Evolutionary conservation across 2,329 filamentous ascomycete species (phyloP).

Genomic region (Byssoonygena ceratinophila): DNA sequence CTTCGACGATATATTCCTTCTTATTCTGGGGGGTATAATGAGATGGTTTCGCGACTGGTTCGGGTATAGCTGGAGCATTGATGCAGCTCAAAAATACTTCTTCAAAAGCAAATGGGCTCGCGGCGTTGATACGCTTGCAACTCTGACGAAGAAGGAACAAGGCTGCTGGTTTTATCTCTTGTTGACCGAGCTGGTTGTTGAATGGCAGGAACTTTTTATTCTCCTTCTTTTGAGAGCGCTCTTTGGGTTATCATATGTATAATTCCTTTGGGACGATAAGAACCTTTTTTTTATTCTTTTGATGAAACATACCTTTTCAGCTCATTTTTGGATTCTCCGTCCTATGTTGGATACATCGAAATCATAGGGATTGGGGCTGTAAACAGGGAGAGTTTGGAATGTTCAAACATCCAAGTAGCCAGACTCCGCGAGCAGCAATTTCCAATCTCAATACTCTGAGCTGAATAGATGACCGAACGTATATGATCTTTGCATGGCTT

Average conservation of each 20-base stretch:
- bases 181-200: conserved; percentile 12
- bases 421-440: no score
- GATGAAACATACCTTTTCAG: neutral
- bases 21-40: neutral
- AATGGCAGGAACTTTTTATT: neutral
- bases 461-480: no score
- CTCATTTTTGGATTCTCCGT: neutral
- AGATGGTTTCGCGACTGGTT: conserved; percentile 2
- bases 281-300: neutral
- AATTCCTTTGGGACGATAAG: neutral
- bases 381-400: no score
- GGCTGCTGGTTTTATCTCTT: conserved; percentile 1
- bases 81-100: neutral
- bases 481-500: no score
- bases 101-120: neutral
- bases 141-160: neutral
- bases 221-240: conserved; percentile 3
- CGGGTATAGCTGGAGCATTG: conserved; percentile 1
- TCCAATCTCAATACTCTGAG: no score
- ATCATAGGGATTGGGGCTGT: neutral
- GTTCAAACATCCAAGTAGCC: no score
- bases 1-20: conserved; percentile 4
- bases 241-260: neutral
- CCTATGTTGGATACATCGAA: neutral
- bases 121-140: neutral